Evolutionary conservation across 208 protist species (phyloP).

Genomic region (Acanthamoeba healyi): DNA sequence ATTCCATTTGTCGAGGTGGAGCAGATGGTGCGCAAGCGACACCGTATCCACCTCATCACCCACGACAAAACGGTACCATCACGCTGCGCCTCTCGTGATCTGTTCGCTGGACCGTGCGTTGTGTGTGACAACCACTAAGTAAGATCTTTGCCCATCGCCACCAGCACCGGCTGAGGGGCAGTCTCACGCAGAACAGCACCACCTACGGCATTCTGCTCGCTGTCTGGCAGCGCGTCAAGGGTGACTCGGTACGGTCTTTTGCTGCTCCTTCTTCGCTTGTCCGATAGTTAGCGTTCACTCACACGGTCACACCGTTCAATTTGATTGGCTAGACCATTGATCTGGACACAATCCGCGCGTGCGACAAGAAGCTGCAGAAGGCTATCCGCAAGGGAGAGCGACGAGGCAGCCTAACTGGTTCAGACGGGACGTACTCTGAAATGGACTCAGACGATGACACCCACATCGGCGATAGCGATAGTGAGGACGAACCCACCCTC

Average conservation of each 20-base stretch:
- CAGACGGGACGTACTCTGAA: background rate
- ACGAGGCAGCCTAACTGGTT: background rate
- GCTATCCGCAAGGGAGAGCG: conserved; percentile 9
- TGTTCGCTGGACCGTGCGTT: no score
- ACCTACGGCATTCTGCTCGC: conserved; percentile 22
- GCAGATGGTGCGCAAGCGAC: conserved; percentile 37
- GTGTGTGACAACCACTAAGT: background rate
- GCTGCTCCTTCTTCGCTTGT: background rate
- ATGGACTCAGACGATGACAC: background rate
- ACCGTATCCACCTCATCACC: background rate
- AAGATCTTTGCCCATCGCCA: background rate
- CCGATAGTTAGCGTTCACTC: no score
- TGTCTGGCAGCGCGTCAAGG: conserved; percentile 37
- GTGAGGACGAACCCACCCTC: background rate
- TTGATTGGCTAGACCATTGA: conserved; percentile 36
- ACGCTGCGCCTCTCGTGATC: background rate
- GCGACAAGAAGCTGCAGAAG: conserved; percentile 56
- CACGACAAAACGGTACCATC: conserved; percentile 16
- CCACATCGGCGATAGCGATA: background rate
- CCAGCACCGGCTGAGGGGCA: conserved; percentile 55
- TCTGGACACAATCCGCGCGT: conserved; percentile 30
- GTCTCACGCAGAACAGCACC: conserved; percentile 10
- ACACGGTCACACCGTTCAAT: background rate
- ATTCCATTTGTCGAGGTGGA: conserved; percentile 10
- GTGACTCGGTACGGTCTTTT: background rate